These are phyloP conservation scores for Pugionium dolabratum DNA, from an alignment of 345 rosid genomes.

Conservation along the genomic window DNA sequence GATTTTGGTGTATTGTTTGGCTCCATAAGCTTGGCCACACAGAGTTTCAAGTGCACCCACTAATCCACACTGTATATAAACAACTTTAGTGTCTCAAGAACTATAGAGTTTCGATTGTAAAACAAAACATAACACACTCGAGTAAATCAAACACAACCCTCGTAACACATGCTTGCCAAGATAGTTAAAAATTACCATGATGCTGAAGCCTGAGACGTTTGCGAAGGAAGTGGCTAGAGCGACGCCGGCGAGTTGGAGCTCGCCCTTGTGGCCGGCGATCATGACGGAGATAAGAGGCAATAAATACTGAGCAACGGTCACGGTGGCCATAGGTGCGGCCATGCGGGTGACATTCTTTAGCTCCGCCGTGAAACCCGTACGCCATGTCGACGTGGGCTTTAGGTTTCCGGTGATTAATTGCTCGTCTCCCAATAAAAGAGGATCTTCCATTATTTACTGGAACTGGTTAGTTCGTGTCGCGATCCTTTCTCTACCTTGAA, in stretches of 20 bases:
- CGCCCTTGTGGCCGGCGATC: conserved; percentile 32
- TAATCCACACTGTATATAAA: conserved; percentile 16
- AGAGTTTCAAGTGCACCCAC: conserved; percentile 39
- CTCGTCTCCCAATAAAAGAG: conserved; percentile 8
- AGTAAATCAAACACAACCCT: neutral
- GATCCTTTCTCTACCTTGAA: conserved; percentile 2
- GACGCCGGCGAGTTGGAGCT: conserved; percentile 36
- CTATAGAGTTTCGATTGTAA: too few species aligned
- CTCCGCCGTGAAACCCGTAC: conserved; percentile 19
- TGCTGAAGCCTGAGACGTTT: conserved; percentile 33
- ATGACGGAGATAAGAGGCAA: conserved; percentile 32
- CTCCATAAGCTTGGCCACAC: conserved; percentile 43
- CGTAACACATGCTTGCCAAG: too few species aligned
- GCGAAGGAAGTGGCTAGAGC: conserved; percentile 37
- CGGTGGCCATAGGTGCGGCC: conserved; percentile 37
- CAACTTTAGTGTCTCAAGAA: neutral
- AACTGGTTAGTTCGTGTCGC: neutral
- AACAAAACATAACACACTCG: too few species aligned
- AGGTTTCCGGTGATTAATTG: neutral
- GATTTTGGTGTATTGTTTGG: conserved; percentile 28
- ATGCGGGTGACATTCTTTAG: conserved; percentile 23
- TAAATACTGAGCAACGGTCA: conserved; percentile 31
- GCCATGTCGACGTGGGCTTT: conserved; percentile 24
- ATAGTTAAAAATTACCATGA: conserved; percentile 14
- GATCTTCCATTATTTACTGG: conserved; percentile 32